A percentile compares a stretch with the other conserved stretches of the same genome.
These are phyloP conservation scores for Camellia japonica DNA, from an alignment of 148 eudicot species.

Conservation along the genomic window DNA sequence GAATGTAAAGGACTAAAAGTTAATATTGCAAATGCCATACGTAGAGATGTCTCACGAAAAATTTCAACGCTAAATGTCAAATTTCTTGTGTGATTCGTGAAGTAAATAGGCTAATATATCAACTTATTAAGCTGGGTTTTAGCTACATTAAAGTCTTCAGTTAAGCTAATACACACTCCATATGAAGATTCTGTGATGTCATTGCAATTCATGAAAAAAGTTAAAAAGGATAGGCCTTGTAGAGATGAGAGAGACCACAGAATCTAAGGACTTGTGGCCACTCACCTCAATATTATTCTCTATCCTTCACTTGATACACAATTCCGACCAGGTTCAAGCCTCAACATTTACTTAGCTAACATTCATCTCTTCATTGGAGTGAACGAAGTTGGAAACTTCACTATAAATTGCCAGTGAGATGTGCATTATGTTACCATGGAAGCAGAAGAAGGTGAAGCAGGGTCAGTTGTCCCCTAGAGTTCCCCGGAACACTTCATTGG, in stretches of 20 bases:
- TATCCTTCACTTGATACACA: background rate
- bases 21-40: too few relatives aligned
- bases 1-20: background rate
- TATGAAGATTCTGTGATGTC: background rate
- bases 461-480: background rate
- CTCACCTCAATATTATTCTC: background rate
- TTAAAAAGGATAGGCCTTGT: background rate
- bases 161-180: background rate
- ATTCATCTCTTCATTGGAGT: background rate
- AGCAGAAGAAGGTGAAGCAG: background rate
- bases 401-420: background rate
- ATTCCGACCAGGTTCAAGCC: constrained; percentile 5
- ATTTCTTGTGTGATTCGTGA: too few relatives aligned
- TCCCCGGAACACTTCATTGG: background rate
- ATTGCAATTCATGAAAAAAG: background rate
- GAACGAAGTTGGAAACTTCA: background rate
- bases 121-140: background rate
- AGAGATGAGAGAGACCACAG: background rate
- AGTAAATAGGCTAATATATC: background rate
- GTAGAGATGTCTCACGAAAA: too few relatives aligned
- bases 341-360: background rate
- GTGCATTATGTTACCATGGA: background rate
- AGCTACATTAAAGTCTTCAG: background rate
- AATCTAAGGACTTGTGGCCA: background rate
- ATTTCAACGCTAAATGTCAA: too few relatives aligned